Evolutionary conservation across 352 stramenopile genomes (phyloP), one percentile per base, ranked within the genome.

Genomic region (Globisporangium paroecandrum): DNA sequence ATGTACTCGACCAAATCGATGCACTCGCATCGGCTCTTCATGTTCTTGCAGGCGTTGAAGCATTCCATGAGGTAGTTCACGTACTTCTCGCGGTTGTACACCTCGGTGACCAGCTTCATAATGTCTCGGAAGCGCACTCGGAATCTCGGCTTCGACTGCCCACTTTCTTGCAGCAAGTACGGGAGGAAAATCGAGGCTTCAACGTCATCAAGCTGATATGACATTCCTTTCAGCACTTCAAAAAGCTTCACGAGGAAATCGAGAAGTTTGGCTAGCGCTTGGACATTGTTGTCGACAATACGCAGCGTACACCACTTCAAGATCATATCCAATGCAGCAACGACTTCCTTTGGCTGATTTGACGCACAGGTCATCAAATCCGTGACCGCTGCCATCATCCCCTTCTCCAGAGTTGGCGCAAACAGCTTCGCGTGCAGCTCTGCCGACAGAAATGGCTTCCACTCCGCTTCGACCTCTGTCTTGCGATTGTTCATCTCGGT

Each of bases 211-310:
- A 96, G 65, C 49, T 88, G 73, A 62, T 93, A 94, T 4, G 70
- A 60, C 10, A 69, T 66, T 4, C 74, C 71, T 55, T 90, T 91
- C n/a, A 96, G 65, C 70, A 94, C 79, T 62, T 90, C 78, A 38
- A 96, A 91, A 13, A 96, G 73, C 59, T 91, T 90, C 8, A 94
- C 81, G 8, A 95, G 64, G 2, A 95, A 77, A 53, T 96, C 87
- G 2, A 96, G 72, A 36, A 96, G 61, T 47, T 95, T 95, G 1
- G 83, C 85, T 18, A 95, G 75, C 0, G 85, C 89, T 69, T 96
- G 87, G 18, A 95, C 89, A 53, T 96, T 96, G 63, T 95, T 95
- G 71, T 96, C 89, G 8, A 95, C 87, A 57, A 96, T 82, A 8
- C 89, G 85, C 13, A 96, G 76, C 5, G 80, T 84, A 29, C 82